phyloP scores from a whole-genome alignment of 768 basidiomycete genomes.

The Pleurotus platypus region DNA sequence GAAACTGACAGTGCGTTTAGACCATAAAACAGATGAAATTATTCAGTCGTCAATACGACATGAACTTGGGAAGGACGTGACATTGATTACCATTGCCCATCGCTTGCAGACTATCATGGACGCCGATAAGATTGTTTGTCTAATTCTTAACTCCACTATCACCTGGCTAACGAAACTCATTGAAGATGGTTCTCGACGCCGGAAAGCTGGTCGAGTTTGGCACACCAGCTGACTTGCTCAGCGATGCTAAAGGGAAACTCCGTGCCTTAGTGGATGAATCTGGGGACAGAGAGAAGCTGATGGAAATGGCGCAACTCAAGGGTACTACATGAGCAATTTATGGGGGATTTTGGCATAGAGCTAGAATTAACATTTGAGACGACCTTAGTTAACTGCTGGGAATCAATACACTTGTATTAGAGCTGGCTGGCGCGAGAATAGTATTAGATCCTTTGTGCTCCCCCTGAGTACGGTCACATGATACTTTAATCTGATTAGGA shows the following conservation, averaged over 20 bases:
- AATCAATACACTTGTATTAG: too few species aligned
- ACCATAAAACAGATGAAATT: conserved; percentile 58
- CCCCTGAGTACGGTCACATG: too few species aligned
- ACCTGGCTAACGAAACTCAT: conserved; percentile 2
- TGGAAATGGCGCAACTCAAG: not conserved
- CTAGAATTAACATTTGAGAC: too few species aligned
- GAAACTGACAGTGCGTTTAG: conserved; percentile 20
- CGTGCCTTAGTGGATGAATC: conserved; percentile 56
- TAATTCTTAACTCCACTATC: conserved; percentile 16
- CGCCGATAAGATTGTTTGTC: conserved; percentile 50
- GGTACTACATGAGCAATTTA: too few species aligned
- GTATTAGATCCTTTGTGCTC: too few species aligned
- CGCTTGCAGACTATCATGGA: conserved; percentile 67
- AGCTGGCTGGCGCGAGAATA: too few species aligned
- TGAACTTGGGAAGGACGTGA: conserved; percentile 58
- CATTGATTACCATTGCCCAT: conserved; percentile 68
- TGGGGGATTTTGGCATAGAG: too few species aligned
- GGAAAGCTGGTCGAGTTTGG: conserved; percentile 62
- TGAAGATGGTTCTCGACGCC: conserved; percentile 50
- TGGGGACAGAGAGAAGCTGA: conserved; percentile 37
- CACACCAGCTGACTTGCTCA: conserved; percentile 44
- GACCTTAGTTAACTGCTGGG: too few species aligned
- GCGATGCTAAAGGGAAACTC: conserved; percentile 46
- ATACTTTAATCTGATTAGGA: too few species aligned
- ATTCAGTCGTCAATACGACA: conserved; percentile 60